Evolutionary conservation across 73 alveolate species (phyloP).

Genomic region (Durusdinium trenchii): DNA sequence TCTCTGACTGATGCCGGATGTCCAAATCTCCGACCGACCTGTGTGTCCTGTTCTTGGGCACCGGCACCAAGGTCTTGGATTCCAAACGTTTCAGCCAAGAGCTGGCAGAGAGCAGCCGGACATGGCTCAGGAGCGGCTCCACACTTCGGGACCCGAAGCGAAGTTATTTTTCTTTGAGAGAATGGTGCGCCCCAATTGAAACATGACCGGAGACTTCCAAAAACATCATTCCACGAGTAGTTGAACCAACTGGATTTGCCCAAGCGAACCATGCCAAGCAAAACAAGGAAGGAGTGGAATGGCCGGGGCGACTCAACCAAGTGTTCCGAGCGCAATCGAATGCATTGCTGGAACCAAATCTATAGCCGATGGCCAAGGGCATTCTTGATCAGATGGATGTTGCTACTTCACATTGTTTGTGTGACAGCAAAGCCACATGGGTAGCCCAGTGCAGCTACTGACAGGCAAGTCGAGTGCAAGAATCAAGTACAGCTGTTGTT

Average conservation of each 20-base stretch:
- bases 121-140: slow-evolving; percentile 50
- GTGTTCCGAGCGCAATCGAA: too few species aligned
- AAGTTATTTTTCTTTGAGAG: not conserved
- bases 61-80: too few species aligned
- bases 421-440: too few species aligned
- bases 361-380: too few species aligned
- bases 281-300: not conserved
- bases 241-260: not conserved
- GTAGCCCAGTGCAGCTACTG: too few species aligned
- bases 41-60: not conserved
- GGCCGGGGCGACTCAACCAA: not conserved
- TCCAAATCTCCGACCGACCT: not conserved
- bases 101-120: slow-evolving; percentile 49
- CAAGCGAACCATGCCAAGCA: not conserved
- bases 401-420: too few species aligned
- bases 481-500: too few species aligned
- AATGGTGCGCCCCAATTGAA: not conserved
- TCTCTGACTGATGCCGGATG: not conserved
- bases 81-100: slow-evolving; percentile 6
- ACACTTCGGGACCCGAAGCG: too few species aligned
- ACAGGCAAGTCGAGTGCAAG: too few species aligned
- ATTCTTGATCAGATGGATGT: too few species aligned
- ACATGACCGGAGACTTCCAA: not conserved
- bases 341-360: too few species aligned
- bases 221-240: not conserved